Evolutionary conservation across 345 rosid species (phyloP).

Genomic region (Pelargonium nanum): DNA sequence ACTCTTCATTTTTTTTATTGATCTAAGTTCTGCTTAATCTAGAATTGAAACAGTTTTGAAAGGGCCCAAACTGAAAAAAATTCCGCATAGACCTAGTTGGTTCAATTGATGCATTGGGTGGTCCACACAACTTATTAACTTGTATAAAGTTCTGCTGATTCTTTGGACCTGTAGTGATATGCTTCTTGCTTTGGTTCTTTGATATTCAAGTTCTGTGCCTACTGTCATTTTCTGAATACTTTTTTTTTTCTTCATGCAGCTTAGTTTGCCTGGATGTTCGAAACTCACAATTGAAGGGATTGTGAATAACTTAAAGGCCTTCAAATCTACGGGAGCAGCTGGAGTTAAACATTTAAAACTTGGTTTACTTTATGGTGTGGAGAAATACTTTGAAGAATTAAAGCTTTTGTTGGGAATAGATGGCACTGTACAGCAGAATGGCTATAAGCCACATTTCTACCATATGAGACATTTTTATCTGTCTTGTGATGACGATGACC

Average conservation of each 20-base stretch:
- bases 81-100: too few relatives aligned
- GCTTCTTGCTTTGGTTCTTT: not conserved
- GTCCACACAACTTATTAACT: too few relatives aligned
- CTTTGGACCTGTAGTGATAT: not conserved
- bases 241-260: conserved; percentile 27
- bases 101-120: too few relatives aligned
- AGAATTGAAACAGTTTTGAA: too few relatives aligned
- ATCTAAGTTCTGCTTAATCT: too few relatives aligned
- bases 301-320: conserved; percentile 41
- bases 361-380: conserved; percentile 59
- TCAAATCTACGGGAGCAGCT: conserved; percentile 29
- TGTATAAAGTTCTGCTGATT: not conserved
- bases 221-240: not conserved
- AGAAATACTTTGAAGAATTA: conserved; percentile 48
- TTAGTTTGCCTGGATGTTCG: conserved; percentile 72
- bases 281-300: conserved; percentile 57
- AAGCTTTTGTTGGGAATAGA: conserved; percentile 36
- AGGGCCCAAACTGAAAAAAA: too few relatives aligned
- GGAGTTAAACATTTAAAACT: conserved; percentile 58
- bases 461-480: conserved; percentile 39
- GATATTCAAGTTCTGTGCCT: not conserved
- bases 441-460: conserved; percentile 48
- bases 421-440: conserved; percentile 13
- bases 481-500: conserved; percentile 37
- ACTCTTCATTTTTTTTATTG: too few relatives aligned